Conservation (phyloP, 345 rosid species). For the Linum trigynum region DNA sequence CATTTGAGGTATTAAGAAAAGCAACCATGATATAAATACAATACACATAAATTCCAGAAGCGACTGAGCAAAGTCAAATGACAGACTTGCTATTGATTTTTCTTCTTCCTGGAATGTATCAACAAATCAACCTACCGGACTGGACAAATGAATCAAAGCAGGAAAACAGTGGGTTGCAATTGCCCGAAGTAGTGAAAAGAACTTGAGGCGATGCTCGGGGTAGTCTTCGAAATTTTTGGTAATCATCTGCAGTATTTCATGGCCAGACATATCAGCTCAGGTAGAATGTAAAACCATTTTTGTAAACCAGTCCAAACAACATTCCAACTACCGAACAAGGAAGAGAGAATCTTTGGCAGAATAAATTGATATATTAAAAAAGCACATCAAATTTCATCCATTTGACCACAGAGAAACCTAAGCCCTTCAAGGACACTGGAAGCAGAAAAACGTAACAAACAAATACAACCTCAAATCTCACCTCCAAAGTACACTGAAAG, state of each 20-base stretch:
- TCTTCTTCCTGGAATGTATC: not conserved
- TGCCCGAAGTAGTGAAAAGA: conserved; percentile 95
- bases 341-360: too few species aligned
- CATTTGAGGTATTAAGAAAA: not conserved
- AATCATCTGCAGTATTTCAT: conserved; percentile 60
- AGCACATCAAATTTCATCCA: not conserved
- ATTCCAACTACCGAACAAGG: too few species aligned
- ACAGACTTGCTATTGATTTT: not conserved
- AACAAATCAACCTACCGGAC: conserved; percentile 55
- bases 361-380: too few species aligned
- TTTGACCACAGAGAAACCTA: not conserved
- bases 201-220: conserved; percentile 97
- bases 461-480: conserved; percentile 20
- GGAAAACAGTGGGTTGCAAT: conserved; percentile 92
- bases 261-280: conserved; percentile 10
- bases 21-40: conserved; percentile 1
- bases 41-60: not conserved
- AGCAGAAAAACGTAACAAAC: not conserved
- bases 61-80: not conserved
- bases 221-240: conserved; percentile 97
- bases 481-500: conserved; percentile 98
- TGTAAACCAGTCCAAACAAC: not conserved
- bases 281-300: not conserved
- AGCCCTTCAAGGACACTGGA: not conserved
- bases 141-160: conserved; percentile 81